Conservation (phyloP, 495 filamentous ascomycete genomes). For the Oidiodendron maius region DNA sequence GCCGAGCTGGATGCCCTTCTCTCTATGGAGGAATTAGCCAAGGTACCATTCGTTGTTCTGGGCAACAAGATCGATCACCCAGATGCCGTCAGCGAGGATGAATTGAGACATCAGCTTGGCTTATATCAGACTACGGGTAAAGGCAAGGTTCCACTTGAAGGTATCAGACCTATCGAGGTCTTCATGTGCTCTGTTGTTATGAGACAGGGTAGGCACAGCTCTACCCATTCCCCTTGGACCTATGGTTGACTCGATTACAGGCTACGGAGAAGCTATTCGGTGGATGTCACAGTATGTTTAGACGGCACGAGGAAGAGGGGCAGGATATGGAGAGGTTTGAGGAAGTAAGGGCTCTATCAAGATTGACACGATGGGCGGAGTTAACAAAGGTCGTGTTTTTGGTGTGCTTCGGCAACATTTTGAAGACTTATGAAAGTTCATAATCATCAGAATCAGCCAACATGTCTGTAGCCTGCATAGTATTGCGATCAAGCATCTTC, state of each 20-base stretch:
- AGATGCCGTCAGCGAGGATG: slow-evolving; percentile 89
- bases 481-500: slow-evolving; percentile 25
- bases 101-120: slow-evolving; percentile 82
- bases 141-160: slow-evolving; percentile 92
- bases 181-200: slow-evolving; percentile 99
- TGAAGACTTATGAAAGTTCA: slow-evolving; percentile 15
- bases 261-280: slow-evolving; percentile 73
- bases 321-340: background rate
- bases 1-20: slow-evolving; percentile 92
- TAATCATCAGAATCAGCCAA: slow-evolving; percentile 14
- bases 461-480: slow-evolving; percentile 22
- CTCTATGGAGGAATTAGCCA: slow-evolving; percentile 85
- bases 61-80: slow-evolving; percentile 99
- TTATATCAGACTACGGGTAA: slow-evolving; percentile 97
- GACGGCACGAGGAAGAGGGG: slow-evolving; percentile 8
- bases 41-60: slow-evolving; percentile 91
- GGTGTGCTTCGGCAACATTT: slow-evolving; percentile 9
- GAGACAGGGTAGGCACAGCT: slow-evolving; percentile 67
- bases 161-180: slow-evolving; percentile 92
- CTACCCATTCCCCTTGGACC: background rate
- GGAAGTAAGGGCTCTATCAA: slow-evolving; percentile 7
- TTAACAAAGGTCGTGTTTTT: slow-evolving; percentile 23
- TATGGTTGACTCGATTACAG: slow-evolving; percentile 21
- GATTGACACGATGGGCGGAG: slow-evolving; percentile 22
- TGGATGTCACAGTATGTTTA: slow-evolving; percentile 79